Base-by-base conservation (phyloP, 345 rosid genomes). In the Eucalyptus tenuipes region DNA sequence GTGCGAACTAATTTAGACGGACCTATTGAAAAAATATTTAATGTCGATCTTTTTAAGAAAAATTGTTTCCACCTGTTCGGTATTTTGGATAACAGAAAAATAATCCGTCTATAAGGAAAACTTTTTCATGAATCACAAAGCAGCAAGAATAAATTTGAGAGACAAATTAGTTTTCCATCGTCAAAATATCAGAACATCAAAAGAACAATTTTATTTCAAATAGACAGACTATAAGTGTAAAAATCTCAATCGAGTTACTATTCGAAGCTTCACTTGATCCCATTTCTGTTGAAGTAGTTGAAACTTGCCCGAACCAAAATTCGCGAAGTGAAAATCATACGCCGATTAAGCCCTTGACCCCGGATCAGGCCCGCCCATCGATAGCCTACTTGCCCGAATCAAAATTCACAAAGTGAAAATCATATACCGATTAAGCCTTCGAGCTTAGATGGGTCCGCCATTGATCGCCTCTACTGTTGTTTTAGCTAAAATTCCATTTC, bases 181-280 rank as follows among this genome's bases (percentile, higher is more conserved):
- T 20, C 0, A 55, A 7, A 53, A 53, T 8, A 22, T 55, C 3
- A 1, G 2, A 55, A 55, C 6, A 55, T 55, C 61, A 55, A 55
- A 55, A 55, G 13, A 55, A 55, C 10, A 55, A 22, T 55, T 55
- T 55, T 2, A 52, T 55, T 55, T 55, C 1, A 55, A 55, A 55
- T 1, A 1, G 29, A 55, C 0, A 22, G 0, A 24, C 3, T 24
- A 24, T 24, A 24, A 59, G 0, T 61, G 4, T 29, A 6, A 6
- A 59, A 61, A 10, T 61, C 8, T 13, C 7, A 61, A 59, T 11
- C 4, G 1, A 59, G n/a, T 25, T 59, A 2, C n/a, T 27, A 52
- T 27, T 25, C 31, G 3, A 11, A 11, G 11, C 31, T 15, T 59
- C 7, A 1, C 2, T 59, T 13, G 4, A 55, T 55, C 6, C 6